Percentiles rank a stretch among this genome's conserved stretches.
phyloP scores from a whole-genome alignment of 192 early-diverging fungal genomes.

The Rhizophagus prolifer region DNA sequence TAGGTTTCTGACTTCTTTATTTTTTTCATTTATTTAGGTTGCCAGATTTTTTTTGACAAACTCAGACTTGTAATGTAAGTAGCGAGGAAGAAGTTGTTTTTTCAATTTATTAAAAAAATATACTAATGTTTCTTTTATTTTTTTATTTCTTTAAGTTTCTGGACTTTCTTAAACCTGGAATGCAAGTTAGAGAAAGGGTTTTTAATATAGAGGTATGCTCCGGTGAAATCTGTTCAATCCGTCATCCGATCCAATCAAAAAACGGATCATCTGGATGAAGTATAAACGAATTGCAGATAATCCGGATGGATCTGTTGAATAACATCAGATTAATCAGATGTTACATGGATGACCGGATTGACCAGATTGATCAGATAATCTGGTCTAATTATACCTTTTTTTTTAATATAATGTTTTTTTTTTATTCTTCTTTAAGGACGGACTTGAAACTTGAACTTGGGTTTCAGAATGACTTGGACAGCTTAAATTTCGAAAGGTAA shows the following conservation, averaged over 20 bases:
- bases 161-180: too few species aligned
- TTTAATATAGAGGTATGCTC: too few species aligned
- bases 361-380: neutral
- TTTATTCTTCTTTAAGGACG: neutral
- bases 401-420: neutral
- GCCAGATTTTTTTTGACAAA: too few species aligned
- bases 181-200: too few species aligned
- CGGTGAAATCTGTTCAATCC: slow-evolving; percentile 2
- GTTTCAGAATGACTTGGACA: neutral
- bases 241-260: neutral
- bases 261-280: neutral
- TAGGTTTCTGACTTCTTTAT: too few species aligned
- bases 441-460: neutral
- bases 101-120: too few species aligned
- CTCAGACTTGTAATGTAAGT: too few species aligned
- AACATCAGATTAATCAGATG: neutral
- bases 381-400: neutral
- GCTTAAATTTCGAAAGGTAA: neutral
- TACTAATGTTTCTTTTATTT: too few species aligned
- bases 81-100: too few species aligned
- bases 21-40: too few species aligned
- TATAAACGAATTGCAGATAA: neutral
- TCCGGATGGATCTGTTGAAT: too few species aligned
- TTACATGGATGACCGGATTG: neutral
- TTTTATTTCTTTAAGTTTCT: too few species aligned